Percentiles rank a stretch among this genome's conserved stretches.
Conservation (phyloP, 257 asterid species). For the Anisodus tanguticus region DNA sequence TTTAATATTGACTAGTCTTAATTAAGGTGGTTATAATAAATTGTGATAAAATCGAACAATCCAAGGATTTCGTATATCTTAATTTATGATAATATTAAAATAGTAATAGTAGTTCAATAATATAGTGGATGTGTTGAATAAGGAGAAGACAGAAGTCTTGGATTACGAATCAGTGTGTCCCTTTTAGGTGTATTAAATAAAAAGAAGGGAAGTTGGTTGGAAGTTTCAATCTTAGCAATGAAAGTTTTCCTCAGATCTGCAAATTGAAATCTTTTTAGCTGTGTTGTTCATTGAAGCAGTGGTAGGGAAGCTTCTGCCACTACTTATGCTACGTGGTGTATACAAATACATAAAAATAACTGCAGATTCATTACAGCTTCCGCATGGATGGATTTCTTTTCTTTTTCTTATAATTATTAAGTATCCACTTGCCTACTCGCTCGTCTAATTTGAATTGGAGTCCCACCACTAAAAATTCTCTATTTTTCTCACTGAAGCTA, state of each 20-base stretch:
- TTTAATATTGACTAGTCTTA: conserved; percentile 5
- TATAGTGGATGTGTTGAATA: background rate
- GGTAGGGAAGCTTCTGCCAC: conserved; percentile 25
- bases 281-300: conserved; percentile 27
- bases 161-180: background rate
- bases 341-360: background rate
- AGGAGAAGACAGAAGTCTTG: background rate
- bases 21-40: background rate
- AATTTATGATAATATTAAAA: background rate
- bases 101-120: background rate
- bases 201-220: conserved; percentile 11
- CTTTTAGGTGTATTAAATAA: conserved; percentile 28
- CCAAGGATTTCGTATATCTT: background rate
- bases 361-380: background rate
- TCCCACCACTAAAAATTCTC: too few species aligned
- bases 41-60: background rate
- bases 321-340: background rate
- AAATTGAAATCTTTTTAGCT: conserved; percentile 31
- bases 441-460: too few species aligned
- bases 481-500: too few species aligned
- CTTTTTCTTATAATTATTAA: too few species aligned
- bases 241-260: conserved; percentile 21
- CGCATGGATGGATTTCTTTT: background rate
- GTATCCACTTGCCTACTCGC: too few species aligned
- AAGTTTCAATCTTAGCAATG: conserved; percentile 28